Evolutionary conservation across 176 grass and related monocot species (phyloP).

Genomic region (Panicum miliaceum): DNA sequence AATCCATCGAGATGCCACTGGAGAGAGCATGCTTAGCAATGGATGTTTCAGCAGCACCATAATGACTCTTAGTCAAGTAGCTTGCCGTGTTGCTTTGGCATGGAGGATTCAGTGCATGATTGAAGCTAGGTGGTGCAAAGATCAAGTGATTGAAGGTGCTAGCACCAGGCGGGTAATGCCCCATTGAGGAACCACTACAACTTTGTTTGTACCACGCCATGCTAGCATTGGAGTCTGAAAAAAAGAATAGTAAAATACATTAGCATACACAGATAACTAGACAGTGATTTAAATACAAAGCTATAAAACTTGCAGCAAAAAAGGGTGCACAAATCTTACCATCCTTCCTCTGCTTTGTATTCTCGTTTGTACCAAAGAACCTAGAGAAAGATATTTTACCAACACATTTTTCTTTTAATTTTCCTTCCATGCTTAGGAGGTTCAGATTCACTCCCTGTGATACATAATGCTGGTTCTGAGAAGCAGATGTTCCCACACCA

Average conservation of each 20-base stretch:
- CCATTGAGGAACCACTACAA: slow-evolving; percentile 15
- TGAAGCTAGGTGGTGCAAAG: slow-evolving; percentile 35
- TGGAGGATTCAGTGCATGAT: slow-evolving; percentile 24
- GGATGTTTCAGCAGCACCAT: not conserved
- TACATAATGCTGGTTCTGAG: slow-evolving; percentile 31
- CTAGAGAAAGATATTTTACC: slow-evolving; percentile 45
- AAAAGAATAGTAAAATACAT: slow-evolving; percentile 26
- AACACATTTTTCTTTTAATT: slow-evolving; percentile 26
- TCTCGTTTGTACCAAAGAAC: slow-evolving; percentile 31
- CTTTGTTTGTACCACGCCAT: slow-evolving; percentile 39
- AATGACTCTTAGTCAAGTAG: slow-evolving; percentile 34
- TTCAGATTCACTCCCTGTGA: slow-evolving; percentile 45
- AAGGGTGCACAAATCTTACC: slow-evolving; percentile 44
- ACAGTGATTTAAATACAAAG: slow-evolving; percentile 26
- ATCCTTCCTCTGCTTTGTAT: slow-evolving; percentile 40
- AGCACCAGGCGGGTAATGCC: slow-evolving; percentile 12
- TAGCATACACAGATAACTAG: slow-evolving; percentile 30
- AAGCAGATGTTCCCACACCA: slow-evolving; percentile 31
- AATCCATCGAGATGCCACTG: slow-evolving; percentile 40
- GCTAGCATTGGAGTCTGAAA: slow-evolving; percentile 32
- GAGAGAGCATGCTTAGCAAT: slow-evolving; percentile 31
- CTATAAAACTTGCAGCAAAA: not conserved
- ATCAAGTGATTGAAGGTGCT: slow-evolving; percentile 26
- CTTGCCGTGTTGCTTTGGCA: slow-evolving; percentile 29
- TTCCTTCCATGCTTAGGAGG: slow-evolving; percentile 38